phyloP scores from a whole-genome alignment of 2,329 filamentous ascomycete genomes.

The Metarhizium sp. region DNA sequence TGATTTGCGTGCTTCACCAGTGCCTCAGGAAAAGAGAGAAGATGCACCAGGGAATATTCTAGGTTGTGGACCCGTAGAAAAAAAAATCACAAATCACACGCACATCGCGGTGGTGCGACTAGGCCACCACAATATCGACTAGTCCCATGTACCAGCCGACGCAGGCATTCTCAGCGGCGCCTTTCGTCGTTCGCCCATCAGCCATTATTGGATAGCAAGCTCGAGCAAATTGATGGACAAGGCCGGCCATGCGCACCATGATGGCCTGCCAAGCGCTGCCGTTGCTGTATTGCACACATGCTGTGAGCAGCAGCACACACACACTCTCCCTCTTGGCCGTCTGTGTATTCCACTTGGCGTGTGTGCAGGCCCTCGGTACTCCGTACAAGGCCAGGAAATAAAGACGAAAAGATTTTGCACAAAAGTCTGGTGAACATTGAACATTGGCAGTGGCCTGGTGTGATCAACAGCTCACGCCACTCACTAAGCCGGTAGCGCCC shows the following conservation, averaged over 20 bases:
- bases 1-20: slow-evolving; percentile 3
- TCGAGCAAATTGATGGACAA: neutral
- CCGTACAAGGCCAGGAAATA: no score
- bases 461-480: no score
- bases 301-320: no score
- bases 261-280: neutral
- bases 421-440: no score
- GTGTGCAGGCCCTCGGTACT: no score
- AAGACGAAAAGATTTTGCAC: no score
- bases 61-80: neutral
- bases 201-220: neutral
- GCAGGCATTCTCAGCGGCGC: neutral
- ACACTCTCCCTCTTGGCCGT: no score
- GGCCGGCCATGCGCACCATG: neutral
- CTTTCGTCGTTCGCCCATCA: neutral
- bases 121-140: neutral
- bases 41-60: neutral
- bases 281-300: neutral
- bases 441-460: no score
- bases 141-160: neutral
- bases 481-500: no score
- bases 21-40: neutral
- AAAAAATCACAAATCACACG: neutral
- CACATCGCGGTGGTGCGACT: neutral
- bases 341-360: no score